Evolutionary conservation across 2,329 filamentous ascomycete genomes (phyloP).

Genomic region (Aspergillus vadensis): DNA sequence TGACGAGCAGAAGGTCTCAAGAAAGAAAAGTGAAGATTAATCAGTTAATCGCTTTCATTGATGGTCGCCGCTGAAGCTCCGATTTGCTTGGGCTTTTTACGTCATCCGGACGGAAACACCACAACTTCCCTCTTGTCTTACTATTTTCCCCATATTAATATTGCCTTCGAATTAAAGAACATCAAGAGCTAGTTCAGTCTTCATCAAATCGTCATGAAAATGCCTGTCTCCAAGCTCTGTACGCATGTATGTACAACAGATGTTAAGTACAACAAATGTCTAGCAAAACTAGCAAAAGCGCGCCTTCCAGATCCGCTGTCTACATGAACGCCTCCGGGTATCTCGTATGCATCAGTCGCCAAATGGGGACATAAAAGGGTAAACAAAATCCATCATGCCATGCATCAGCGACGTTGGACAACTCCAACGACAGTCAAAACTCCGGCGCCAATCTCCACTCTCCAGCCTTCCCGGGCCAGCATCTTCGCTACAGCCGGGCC

Average conservation of each 20-base stretch:
- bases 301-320: background rate
- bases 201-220: background rate
- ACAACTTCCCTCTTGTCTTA: background rate
- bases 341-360: slow-evolving; percentile 13
- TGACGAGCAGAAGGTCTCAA: background rate
- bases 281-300: background rate
- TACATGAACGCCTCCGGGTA: slow-evolving; percentile 17
- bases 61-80: slow-evolving; percentile 2
- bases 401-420: slow-evolving; percentile 31
- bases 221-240: background rate
- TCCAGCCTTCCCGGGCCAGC: slow-evolving; percentile 80
- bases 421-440: slow-evolving; percentile 69
- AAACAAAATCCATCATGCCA: background rate
- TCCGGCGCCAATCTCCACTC: slow-evolving; percentile 70
- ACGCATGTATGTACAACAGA: background rate
- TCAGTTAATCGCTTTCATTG: background rate
- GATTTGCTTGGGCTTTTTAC: slow-evolving; percentile 6
- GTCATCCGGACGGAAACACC: slow-evolving; percentile 5
- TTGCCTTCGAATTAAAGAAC: background rate
- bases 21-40: background rate
- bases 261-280: background rate
- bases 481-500: slow-evolving; percentile 78
- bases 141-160: background rate
- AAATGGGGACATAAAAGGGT: background rate
- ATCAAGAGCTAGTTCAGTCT: background rate